phyloP scores from a whole-genome alignment of 2,329 filamentous ascomycete genomes.

The Colletotrichum liriopes region DNA sequence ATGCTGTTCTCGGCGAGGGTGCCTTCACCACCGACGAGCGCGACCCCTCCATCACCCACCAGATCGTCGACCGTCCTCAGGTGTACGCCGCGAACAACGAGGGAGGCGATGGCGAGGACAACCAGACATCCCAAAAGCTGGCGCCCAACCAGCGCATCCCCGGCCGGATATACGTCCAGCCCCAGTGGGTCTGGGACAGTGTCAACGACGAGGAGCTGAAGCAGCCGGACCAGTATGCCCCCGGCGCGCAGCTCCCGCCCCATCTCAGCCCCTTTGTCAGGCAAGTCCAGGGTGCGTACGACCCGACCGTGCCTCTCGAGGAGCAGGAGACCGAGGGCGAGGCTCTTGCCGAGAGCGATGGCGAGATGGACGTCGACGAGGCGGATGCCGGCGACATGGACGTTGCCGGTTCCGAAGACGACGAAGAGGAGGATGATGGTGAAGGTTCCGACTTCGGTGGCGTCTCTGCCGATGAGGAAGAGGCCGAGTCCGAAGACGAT shows the following conservation, averaged over 20 bases:
- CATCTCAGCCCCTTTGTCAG: slow-evolving; percentile 98
- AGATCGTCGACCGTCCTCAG: slow-evolving; percentile 92
- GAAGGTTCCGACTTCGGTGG: slow-evolving; percentile 62
- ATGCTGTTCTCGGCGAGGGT: slow-evolving; percentile 89
- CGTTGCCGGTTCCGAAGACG: slow-evolving; percentile 64
- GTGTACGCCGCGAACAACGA: slow-evolving; percentile 67
- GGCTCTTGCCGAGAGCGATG: slow-evolving; percentile 78
- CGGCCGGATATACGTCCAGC: slow-evolving; percentile 94
- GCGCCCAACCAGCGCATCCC: slow-evolving; percentile 81
- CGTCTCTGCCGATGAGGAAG: slow-evolving; percentile 63
- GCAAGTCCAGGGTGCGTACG: slow-evolving; percentile 88
- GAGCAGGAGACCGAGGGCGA: slow-evolving; percentile 92
- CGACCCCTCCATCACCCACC: slow-evolving; percentile 93
- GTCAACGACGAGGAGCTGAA: slow-evolving; percentile 93
- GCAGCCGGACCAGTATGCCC: slow-evolving; percentile 88
- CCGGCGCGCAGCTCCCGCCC: slow-evolving; percentile 90
- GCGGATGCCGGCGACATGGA: slow-evolving; percentile 66
- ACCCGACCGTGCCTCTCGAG: slow-evolving; percentile 87
- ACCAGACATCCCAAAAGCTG: slow-evolving; percentile 73
- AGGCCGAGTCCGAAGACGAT: slow-evolving; percentile 65
- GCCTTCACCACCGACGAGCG: slow-evolving; percentile 92
- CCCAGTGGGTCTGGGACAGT: slow-evolving; percentile 99
- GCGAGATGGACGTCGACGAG: slow-evolving; percentile 62
- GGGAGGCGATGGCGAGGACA: slow-evolving; percentile 65
- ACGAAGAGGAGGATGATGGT: slow-evolving; percentile 63